Base-by-base conservation (phyloP, 345 rosid species). In the Boechera divaricarpa region DNA sequence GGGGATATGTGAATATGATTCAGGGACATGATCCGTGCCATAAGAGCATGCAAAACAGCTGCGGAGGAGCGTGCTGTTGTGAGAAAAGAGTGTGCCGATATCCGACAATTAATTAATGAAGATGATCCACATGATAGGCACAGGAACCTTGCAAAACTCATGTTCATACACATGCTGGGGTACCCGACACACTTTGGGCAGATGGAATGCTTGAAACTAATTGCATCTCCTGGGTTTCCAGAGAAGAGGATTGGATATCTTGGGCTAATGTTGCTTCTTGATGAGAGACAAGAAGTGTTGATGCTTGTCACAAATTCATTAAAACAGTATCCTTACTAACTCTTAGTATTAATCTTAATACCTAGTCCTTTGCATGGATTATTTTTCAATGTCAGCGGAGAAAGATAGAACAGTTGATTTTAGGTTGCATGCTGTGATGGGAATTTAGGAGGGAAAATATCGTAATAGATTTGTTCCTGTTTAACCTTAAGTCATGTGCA, bases 121-220 rank as follows among this genome's bases (percentile, higher is more conserved):
- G 86, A 93, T 74, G 99, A 93, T 74, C 92, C 83, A 7, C 97
- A 96, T 32, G 91, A 90, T 80, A 86, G 99, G 73, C 98, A 96
- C 75, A 85, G 96, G 31, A 96, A 96, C 85, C 88, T 96, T 67
- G 99, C 99, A 16, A 96, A 96, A 81, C 99, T 96, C 80, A 96
- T 96, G 99, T 96, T 93, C 75, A 96, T 96, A 79, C 99, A 96
- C 84, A 96, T 96, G 99, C 96, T 96, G 67, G 99, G 99, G 73
- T 96, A 96, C 77, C 99, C 99, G 2, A 96, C 99, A 13, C 99
- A 96, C 84, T 96, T 96, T 82, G 99, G 98, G 67, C 99, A 96
- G 82, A 96, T 96, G 99, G 99, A 96, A 83, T 93, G 97, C 85
- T 86, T 93, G 76, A 93, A 96, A 74, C 90, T 90, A 44, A 96